Evolutionary conservation across 306 rosid genomes (phyloP), one percentile per base, ranked within the genome.

Genomic region (Acacia acuminata): DNA sequence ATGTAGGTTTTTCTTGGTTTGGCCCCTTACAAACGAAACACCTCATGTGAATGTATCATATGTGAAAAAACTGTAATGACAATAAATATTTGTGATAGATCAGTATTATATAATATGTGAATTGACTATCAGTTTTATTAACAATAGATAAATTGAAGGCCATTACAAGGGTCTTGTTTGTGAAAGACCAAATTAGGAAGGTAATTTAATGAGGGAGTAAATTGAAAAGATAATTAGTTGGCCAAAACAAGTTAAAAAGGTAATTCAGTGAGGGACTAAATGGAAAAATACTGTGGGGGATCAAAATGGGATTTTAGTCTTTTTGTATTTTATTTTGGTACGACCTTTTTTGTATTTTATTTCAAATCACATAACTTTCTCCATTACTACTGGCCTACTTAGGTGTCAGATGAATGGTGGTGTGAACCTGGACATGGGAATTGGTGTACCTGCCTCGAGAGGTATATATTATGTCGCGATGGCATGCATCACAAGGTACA

Each of bases 391-490:
- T 78, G 85, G 76, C 67, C 67, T 50, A 74, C 79, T 81, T 80
- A 95, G 98, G 99, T 95, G 81, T 88, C 97, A 8, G 96, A 93
- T 83, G 90, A 95, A 81, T 95, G 99, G 98, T 95, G 98, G 98
- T 95, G 91, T 79, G 94, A 93, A 91, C 99, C 97, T 42, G 99
- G 99, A 82, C 99, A 95, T 79, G 99, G 99, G 84, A 96, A 93
- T 90, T 93, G 98, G 99, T 81, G 87, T 84, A 93, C 96, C 76
- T 93, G 98, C 87, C 90, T 95, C 65, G 99, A 95, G 88, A 90
- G 85, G 85, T 95, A 93, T 79, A 88, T 85, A 55, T 91, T 95
- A 48, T 90, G 96, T 88, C 93, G 96, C 82, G 99, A 95, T 81
- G 98, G 99, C 63, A 92, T 93, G 88, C 93, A 95, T 89, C 99